These are phyloP conservation scores for Scheffersomyces ergatensis DNA, from an alignment of 805 yeast genomes.

Conservation along the genomic window DNA sequence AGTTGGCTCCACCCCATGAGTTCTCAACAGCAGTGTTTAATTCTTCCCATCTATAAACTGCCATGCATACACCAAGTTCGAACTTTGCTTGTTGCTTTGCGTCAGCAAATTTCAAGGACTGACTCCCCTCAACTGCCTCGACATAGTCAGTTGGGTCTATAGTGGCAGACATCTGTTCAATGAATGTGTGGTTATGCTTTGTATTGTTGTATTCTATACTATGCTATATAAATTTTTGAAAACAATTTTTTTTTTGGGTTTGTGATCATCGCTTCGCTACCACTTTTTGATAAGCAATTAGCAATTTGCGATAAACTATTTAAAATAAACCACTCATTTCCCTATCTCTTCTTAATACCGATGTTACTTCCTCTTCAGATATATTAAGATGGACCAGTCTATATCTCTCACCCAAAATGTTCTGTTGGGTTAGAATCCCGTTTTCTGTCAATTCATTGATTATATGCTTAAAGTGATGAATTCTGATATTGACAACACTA, in stretches of 20 bases:
- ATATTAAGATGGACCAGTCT: conserved; percentile 63
- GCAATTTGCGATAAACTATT: too few species aligned
- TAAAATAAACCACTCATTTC: conserved; percentile 9
- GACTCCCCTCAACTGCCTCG: conserved; percentile 44
- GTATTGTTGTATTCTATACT: too few species aligned
- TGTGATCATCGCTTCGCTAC: neutral
- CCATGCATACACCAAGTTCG: conserved; percentile 92
- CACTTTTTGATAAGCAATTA: too few species aligned
- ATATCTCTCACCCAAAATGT: conserved; percentile 64
- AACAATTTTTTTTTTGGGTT: too few species aligned
- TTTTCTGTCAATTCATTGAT: conserved; percentile 72
- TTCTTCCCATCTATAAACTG: conserved; percentile 87
- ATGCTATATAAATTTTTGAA: too few species aligned
- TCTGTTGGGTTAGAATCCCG: conserved; percentile 72
- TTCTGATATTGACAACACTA: conserved; percentile 37
- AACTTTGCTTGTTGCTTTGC: conserved; percentile 78
- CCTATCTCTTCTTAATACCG: conserved; percentile 57
- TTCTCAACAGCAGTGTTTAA: conserved; percentile 85
- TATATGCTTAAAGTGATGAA: conserved; percentile 58
- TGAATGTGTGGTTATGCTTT: too few species aligned
- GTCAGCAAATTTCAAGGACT: conserved; percentile 44
- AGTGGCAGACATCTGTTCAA: conserved; percentile 21
- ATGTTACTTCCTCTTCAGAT: conserved; percentile 66
- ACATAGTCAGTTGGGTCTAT: conserved; percentile 52
- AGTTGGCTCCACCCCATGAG: conserved; percentile 93